A percentile compares a stretch with the other conserved stretches of the same genome.
These are phyloP conservation scores for Erigeron canadensis DNA, from an alignment of 129 eudicot species.

Conservation along the genomic window DNA sequence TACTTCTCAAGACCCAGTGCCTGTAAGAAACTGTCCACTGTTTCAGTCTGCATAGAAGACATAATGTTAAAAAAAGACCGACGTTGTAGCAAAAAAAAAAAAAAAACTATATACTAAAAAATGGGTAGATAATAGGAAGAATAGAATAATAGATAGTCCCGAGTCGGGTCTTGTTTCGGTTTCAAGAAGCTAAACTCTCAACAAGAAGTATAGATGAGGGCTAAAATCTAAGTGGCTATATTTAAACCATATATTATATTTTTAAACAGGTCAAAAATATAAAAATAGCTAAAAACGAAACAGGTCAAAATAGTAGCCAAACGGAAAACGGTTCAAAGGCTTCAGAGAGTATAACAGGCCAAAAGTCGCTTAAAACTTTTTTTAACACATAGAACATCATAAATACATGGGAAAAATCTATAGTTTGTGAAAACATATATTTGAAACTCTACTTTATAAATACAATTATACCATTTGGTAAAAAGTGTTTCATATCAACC, in stretches of 20 bases:
- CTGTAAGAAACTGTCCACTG: slow-evolving; percentile 79
- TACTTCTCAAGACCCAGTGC: slow-evolving; percentile 87
- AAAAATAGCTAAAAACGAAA: neutral
- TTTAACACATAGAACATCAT: too few species aligned
- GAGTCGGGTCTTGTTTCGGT: neutral
- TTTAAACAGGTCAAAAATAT: neutral
- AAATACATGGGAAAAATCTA: too few species aligned
- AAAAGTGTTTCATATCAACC: neutral
- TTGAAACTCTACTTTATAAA: too few species aligned
- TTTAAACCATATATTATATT: neutral
- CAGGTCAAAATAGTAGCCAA: neutral
- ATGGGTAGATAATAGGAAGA: neutral
- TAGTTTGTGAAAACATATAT: too few species aligned
- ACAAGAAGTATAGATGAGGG: neutral
- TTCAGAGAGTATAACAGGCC: too few species aligned
- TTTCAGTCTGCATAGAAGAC: slow-evolving; percentile 54
- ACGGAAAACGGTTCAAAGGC: neutral
- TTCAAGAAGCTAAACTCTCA: neutral
- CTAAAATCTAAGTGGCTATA: neutral
- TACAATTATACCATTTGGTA: neutral
- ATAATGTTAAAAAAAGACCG: slow-evolving; percentile 9
- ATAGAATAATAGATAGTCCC: slow-evolving; percentile 9
- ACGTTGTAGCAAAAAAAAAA: neutral
- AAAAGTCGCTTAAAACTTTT: too few species aligned
- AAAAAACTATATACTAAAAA: neutral